Evolutionary conservation across 441 rosid genomes (phyloP).

Genomic region (Melastoma candidum): DNA sequence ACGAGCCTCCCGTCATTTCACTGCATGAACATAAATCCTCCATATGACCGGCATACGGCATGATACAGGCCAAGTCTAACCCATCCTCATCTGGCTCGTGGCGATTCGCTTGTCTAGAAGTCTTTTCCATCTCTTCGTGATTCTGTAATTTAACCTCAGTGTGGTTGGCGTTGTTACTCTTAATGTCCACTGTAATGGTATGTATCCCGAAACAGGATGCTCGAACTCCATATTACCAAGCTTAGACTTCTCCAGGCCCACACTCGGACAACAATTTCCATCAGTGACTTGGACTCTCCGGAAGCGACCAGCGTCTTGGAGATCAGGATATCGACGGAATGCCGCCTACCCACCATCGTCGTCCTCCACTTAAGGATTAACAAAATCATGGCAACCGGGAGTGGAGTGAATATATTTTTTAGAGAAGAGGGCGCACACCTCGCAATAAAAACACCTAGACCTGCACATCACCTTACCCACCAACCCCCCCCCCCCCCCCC

Average conservation of each 20-base stretch:
- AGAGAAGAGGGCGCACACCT: background rate
- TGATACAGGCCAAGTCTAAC: slow-evolving; percentile 24
- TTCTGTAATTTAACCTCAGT: slow-evolving; percentile 15
- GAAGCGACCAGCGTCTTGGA: slow-evolving; percentile 78
- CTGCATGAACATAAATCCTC: slow-evolving; percentile 42
- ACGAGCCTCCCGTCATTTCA: slow-evolving; percentile 27
- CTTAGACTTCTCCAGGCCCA: slow-evolving; percentile 19
- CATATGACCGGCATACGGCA: slow-evolving; percentile 24
- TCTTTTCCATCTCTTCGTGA: slow-evolving; percentile 15
- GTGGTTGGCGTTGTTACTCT: slow-evolving; percentile 14
- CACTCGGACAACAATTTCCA: slow-evolving; percentile 30
- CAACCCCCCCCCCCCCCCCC: too few relatives aligned
- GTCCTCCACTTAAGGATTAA: slow-evolving; percentile 9
- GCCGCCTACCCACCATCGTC: slow-evolving; percentile 64
- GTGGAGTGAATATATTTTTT: background rate
- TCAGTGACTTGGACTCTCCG: slow-evolving; percentile 81
- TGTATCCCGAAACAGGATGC: slow-evolving; percentile 12
- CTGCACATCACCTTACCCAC: too few relatives aligned
- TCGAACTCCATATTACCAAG: slow-evolving; percentile 20
- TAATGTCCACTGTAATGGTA: slow-evolving; percentile 7
- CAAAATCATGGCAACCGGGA: slow-evolving; percentile 6
- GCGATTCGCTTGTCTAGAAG: slow-evolving; percentile 22
- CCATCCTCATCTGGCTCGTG: slow-evolving; percentile 23
- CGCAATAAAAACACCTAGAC: too few relatives aligned
- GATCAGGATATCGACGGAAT: slow-evolving; percentile 83